Conservation (phyloP, 2,329 filamentous ascomycete species). For the Ceratocystis cacaofunesta region DNA sequence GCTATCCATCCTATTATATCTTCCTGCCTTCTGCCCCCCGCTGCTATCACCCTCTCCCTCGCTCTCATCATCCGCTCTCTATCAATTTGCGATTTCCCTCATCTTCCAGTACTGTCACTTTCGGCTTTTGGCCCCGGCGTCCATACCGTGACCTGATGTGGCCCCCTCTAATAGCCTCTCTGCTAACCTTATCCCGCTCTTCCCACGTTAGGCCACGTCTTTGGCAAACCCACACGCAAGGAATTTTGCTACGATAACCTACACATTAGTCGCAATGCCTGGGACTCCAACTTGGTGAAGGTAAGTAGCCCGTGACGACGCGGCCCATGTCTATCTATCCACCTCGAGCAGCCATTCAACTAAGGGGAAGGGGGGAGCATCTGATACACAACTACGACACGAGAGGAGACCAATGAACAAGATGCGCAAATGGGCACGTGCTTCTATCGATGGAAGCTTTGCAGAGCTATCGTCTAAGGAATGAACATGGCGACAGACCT, state of each 20-base stretch:
- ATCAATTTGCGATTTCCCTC: constrained; percentile 12
- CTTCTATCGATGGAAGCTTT: background rate
- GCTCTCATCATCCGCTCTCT: background rate
- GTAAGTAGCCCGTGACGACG: constrained; percentile 32
- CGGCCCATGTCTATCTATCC: too few relatives aligned
- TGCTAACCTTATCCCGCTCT: constrained; percentile 21
- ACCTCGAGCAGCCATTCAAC: background rate
- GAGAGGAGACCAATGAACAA: background rate
- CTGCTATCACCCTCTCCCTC: background rate
- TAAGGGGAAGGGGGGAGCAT: background rate
- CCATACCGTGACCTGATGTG: background rate
- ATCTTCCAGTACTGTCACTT: background rate
- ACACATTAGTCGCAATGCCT: constrained; percentile 93
- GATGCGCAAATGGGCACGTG: background rate
- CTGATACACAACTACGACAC: background rate
- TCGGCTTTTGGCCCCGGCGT: background rate
- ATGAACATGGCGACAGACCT: too few relatives aligned
- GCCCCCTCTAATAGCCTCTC: background rate
- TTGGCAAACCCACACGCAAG: constrained; percentile 88
- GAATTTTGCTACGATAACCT: constrained; percentile 98
- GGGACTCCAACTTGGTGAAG: constrained; percentile 98
- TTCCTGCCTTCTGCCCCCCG: background rate
- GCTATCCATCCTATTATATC: background rate
- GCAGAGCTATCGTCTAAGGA: too few relatives aligned
- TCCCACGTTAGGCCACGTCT: constrained; percentile 67